Evolutionary conservation across 2,329 filamentous ascomycete genomes (phyloP).

Genomic region (Arthrobotrys sphaeroides): DNA sequence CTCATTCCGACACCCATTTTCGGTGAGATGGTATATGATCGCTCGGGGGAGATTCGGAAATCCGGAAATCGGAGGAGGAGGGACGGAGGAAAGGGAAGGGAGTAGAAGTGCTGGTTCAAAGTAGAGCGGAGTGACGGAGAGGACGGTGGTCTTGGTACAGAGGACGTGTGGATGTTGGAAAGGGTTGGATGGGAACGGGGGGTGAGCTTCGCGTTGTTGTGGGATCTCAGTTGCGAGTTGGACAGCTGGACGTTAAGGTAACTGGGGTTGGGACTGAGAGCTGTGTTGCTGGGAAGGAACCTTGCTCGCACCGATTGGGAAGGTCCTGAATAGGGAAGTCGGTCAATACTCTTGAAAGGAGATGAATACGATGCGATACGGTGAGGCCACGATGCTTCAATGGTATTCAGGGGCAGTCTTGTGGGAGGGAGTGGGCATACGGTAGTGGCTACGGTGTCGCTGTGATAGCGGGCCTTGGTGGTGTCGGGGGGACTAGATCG

Average conservation of each 20-base stretch:
- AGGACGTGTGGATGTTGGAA: no score
- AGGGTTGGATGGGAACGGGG: neutral
- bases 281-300: conserved; percentile 15
- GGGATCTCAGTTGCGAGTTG: conserved; percentile 25
- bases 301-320: conserved; percentile 31
- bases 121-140: no score
- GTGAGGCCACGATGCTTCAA: neutral
- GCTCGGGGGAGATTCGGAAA: neutral
- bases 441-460: neutral
- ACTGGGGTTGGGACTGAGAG: conserved; percentile 4
- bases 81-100: neutral
- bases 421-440: neutral
- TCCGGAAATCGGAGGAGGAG: neutral
- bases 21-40: neutral
- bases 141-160: no score
- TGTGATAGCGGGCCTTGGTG: neutral
- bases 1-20: conserved; percentile 52
- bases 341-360: neutral
- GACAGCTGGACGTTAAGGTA: conserved; percentile 22
- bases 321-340: conserved; percentile 3
- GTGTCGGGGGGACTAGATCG: no score
- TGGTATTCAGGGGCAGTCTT: neutral
- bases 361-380: neutral
- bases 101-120: neutral
- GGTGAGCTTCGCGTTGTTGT: conserved; percentile 42